phyloP scores from a whole-genome alignment of 345 rosid genomes.

The Dipteronia sinensis region DNA sequence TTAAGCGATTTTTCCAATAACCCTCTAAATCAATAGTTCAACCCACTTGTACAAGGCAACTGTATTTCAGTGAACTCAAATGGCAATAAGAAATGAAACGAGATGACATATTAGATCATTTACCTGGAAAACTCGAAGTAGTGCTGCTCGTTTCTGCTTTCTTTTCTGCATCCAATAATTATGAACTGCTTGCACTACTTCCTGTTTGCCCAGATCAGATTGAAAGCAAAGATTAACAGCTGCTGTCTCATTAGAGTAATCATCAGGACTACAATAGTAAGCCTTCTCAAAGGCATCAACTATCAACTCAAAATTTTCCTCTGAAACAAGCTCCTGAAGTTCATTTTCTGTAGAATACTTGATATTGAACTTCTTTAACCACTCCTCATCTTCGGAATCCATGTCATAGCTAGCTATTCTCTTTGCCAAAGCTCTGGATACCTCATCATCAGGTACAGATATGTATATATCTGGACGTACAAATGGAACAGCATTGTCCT shows the following conservation, averaged over 20 bases:
- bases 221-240: constrained; percentile 36
- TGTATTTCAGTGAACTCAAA: not conserved
- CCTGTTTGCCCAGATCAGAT: constrained; percentile 53
- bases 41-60: not conserved
- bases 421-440: constrained; percentile 74
- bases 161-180: constrained; percentile 74
- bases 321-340: constrained; percentile 43
- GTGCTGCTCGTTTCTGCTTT: constrained; percentile 61
- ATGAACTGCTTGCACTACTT: constrained; percentile 69
- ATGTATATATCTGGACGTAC: constrained; percentile 62
- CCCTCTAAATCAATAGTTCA: not conserved
- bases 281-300: constrained; percentile 90
- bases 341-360: constrained; percentile 35
- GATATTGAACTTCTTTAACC: constrained; percentile 67
- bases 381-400: constrained; percentile 93
- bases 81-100: not conserved
- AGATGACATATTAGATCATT: constrained; percentile 6
- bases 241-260: constrained; percentile 53
- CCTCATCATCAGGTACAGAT: constrained; percentile 59
- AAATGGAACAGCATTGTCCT: constrained; percentile 38
- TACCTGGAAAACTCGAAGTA: constrained; percentile 92
- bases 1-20: not conserved
- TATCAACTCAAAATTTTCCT: constrained; percentile 77
- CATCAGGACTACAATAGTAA: constrained; percentile 55
- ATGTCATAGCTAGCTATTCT: constrained; percentile 74